Evolutionary conservation across 2,329 filamentous ascomycete species (phyloP), one percentile per base, ranked within the genome.

Genomic region (Fonsecaea pedrosoi): DNA sequence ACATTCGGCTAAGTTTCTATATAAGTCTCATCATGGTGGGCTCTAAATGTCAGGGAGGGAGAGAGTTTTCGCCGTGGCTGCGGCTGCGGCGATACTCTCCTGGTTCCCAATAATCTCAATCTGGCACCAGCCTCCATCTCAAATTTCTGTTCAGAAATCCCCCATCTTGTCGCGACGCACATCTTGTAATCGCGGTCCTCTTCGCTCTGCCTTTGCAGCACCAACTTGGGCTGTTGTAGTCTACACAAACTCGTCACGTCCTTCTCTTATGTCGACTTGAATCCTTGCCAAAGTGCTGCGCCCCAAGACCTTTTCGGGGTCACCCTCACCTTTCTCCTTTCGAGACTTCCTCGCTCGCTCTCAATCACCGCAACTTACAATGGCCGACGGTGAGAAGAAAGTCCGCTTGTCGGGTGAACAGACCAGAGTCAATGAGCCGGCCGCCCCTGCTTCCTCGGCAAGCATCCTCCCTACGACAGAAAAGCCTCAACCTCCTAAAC

Each of bases 361-460:
- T 60, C 79, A 81, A 73, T 75, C 75, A 68, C 75, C 74, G 65
- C 70, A 70, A 25, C 69, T 74, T 67, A 82, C 78, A 69, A 90
- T 90, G 87, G 85, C 80, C 70, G 82, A 83, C 75, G 90, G 86
- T 77, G 83, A 91, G 77, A 91, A 97, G 80, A 97, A 97, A 82
- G 89, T 86, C 74, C 90, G 94, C 77, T 85, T 89, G 75, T 97
- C 92, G 55, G 91, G 91, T 79, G 94, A 97, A 79, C 83, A 86
- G 74, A 82, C 86, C 65, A 86, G 90, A 79, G 74, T 80, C 61
- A 73, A 77, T 61, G 77, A 78, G 70, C 76, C 73, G 13, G 62
- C 68, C 10, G 56, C 71, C 10, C 84, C 92, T 66, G 85, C 97
- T 77, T 94, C 94, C 35, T 93, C 90, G 10, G 87, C 92, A 78